Conservation (phyloP, 1,139 yeast genomes). For the Meyerozyma smithsonii region DNA sequence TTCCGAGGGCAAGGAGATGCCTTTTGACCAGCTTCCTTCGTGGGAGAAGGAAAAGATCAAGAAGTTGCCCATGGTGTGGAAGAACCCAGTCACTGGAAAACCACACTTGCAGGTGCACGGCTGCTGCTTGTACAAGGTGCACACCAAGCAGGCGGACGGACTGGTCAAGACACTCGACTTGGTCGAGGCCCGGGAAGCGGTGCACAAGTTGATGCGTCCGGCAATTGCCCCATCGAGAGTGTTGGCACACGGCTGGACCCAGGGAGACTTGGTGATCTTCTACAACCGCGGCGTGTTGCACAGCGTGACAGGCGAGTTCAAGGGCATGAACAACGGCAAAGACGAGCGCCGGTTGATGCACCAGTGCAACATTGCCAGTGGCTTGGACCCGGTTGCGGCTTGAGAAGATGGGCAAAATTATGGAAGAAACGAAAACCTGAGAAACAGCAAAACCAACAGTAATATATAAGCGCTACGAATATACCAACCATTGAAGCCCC, state of each 20-base stretch:
- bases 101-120: slow-evolving; percentile 85
- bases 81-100: slow-evolving; percentile 80
- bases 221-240: slow-evolving; percentile 72
- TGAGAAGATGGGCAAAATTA: neutral
- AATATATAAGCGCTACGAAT: too few relatives aligned
- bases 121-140: slow-evolving; percentile 69
- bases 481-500: too few relatives aligned
- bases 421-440: too few relatives aligned
- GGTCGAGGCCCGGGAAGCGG: slow-evolving; percentile 66
- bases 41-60: slow-evolving; percentile 80
- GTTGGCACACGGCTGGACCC: slow-evolving; percentile 76
- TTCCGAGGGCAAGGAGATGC: slow-evolving; percentile 67
- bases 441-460: too few relatives aligned
- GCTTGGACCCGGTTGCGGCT: slow-evolving; percentile 49
- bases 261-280: slow-evolving; percentile 81
- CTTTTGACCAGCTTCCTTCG: slow-evolving; percentile 63
- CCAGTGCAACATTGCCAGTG: slow-evolving; percentile 87
- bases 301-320: slow-evolving; percentile 83
- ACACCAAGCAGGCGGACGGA: slow-evolving; percentile 54
- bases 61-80: slow-evolving; percentile 82
- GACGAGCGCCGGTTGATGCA: slow-evolving; percentile 85
- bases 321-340: slow-evolving; percentile 42
- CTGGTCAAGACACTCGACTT: slow-evolving; percentile 45
- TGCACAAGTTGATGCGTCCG: slow-evolving; percentile 74
- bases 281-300: slow-evolving; percentile 88